Percentiles rank a stretch among this genome's conserved stretches.
Evolutionary conservation across 2,329 filamentous ascomycete genomes (phyloP).

Genomic region (Xylaria sp.): DNA sequence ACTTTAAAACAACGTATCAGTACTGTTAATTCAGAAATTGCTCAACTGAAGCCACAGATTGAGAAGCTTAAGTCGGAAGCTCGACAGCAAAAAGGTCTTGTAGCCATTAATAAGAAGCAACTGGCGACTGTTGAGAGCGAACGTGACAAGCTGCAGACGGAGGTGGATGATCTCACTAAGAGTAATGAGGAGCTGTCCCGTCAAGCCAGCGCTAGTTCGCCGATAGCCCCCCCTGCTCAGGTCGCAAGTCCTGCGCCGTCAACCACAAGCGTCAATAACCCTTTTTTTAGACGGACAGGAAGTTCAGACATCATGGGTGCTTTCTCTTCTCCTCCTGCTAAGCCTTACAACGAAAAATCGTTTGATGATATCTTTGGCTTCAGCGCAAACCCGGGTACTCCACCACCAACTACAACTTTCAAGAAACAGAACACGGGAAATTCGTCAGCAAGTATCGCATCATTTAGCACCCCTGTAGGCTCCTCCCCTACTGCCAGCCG

Average conservation of each 20-base stretch:
- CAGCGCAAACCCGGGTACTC: conserved; percentile 55
- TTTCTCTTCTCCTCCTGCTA: conserved; percentile 60
- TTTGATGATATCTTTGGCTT: conserved; percentile 89
- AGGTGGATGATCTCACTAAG: conserved; percentile 76
- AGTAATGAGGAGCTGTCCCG: conserved; percentile 67
- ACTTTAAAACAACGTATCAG: conserved; percentile 88
- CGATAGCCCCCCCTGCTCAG: conserved; percentile 55
- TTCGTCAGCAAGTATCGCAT: conserved; percentile 63
- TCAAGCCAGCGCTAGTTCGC: conserved; percentile 63
- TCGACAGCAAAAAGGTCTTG: conserved; percentile 93
- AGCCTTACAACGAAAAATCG: conserved; percentile 66
- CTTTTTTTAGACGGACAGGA: conserved; percentile 83
- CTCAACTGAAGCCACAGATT: conserved; percentile 85
- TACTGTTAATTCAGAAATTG: conserved; percentile 82
- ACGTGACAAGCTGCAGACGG: conserved; percentile 84
- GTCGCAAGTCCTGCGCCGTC: conserved; percentile 77
- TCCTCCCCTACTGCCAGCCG: conserved; percentile 71
- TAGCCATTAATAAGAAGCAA: conserved; percentile 99
- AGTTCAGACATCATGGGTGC: conserved; percentile 69
- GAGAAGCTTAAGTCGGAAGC: conserved; percentile 94
- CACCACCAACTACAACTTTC: conserved; percentile 67
- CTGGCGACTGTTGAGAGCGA: conserved; percentile 88
- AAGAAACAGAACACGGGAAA: conserved; percentile 67
- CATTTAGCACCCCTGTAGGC: conserved; percentile 64
- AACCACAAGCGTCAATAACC: conserved; percentile 83